These are phyloP conservation scores for Alternaria sp. DNA, from an alignment of 2,329 filamentous ascomycete species.

Conservation along the genomic window DNA sequence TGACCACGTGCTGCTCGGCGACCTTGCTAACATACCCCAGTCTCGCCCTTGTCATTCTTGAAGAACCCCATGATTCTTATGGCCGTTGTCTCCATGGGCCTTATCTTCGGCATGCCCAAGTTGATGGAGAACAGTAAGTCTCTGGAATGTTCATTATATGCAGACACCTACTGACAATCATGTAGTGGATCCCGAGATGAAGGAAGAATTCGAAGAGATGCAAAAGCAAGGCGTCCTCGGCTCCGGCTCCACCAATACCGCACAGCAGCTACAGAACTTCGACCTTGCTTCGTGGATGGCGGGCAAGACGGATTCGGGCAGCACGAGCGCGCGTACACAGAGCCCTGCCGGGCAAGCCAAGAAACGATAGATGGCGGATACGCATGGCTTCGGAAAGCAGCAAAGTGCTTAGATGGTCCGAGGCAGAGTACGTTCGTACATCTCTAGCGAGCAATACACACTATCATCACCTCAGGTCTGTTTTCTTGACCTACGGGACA, in stretches of 20 bases:
- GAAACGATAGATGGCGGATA: constrained; percentile 26
- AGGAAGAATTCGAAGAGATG: constrained; percentile 89
- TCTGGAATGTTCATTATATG: not conserved
- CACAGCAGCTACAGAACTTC: constrained; percentile 68
- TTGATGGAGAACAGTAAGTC: constrained; percentile 91
- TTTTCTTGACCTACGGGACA: too few relatives aligned
- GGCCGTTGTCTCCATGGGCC: constrained; percentile 79
- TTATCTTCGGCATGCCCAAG: constrained; percentile 94
- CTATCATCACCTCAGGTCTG: not conserved
- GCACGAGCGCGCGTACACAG: constrained; percentile 30
- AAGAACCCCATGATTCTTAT: constrained; percentile 98
- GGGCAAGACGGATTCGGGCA: constrained; percentile 55
- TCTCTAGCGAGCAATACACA: constrained; percentile 5
- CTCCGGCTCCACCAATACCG: constrained; percentile 48
- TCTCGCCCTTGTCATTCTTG: constrained; percentile 81
- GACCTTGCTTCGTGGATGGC: constrained; percentile 76
- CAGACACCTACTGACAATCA: constrained; percentile 15
- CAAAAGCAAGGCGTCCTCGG: constrained; percentile 77
- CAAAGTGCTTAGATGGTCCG: not conserved
- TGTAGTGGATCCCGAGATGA: constrained; percentile 94
- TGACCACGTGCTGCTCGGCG: not conserved
- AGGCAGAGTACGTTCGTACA: not conserved
- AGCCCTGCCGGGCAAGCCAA: constrained; percentile 43
- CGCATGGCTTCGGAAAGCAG: not conserved
- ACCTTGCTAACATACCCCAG: constrained; percentile 55